Conservation (phyloP, 2,329 filamentous ascomycete genomes). For the Penicillium expansum region DNA sequence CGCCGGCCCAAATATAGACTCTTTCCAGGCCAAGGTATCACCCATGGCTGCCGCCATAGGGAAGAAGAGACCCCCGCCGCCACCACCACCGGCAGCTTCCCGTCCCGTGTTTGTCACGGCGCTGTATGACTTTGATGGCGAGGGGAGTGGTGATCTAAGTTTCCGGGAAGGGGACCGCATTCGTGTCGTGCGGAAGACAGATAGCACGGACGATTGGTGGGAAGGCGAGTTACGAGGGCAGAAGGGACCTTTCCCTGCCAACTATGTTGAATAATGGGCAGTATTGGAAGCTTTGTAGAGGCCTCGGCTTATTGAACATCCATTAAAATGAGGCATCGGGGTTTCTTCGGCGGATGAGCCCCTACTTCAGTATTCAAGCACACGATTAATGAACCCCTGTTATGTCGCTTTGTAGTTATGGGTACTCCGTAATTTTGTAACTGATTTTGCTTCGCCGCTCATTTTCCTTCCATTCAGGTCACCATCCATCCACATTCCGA, state of each 20-base stretch:
- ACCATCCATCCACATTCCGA: too few species aligned
- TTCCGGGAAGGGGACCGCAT: conserved; percentile 78
- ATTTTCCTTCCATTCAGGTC: too few species aligned
- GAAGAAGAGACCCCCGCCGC: conserved; percentile 73
- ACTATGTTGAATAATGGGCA: conserved; percentile 61
- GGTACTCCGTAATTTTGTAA: too few species aligned
- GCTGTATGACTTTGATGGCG: conserved; percentile 70
- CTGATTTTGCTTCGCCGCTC: too few species aligned
- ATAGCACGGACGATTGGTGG: conserved; percentile 84
- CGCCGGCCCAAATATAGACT: conserved; percentile 31
- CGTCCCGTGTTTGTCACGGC: conserved; percentile 63
- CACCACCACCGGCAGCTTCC: conserved; percentile 43
- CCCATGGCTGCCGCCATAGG: conserved; percentile 43
- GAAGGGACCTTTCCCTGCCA: conserved; percentile 75
- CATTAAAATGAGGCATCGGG: neutral
- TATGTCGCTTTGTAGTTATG: too few species aligned
- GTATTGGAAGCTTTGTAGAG: neutral
- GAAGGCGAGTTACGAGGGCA: conserved; percentile 69
- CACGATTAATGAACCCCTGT: neutral
- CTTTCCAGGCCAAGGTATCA: conserved; percentile 15
- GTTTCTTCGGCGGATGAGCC: neutral
- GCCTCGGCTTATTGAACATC: neutral
- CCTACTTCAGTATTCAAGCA: neutral
- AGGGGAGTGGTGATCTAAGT: conserved; percentile 66
- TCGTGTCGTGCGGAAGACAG: conserved; percentile 72